A percentile compares a stretch with the other conserved stretches of the same genome.
Evolutionary conservation across 2,329 filamentous ascomycete genomes (phyloP).

Genomic region (Colletotrichum sublineola): DNA sequence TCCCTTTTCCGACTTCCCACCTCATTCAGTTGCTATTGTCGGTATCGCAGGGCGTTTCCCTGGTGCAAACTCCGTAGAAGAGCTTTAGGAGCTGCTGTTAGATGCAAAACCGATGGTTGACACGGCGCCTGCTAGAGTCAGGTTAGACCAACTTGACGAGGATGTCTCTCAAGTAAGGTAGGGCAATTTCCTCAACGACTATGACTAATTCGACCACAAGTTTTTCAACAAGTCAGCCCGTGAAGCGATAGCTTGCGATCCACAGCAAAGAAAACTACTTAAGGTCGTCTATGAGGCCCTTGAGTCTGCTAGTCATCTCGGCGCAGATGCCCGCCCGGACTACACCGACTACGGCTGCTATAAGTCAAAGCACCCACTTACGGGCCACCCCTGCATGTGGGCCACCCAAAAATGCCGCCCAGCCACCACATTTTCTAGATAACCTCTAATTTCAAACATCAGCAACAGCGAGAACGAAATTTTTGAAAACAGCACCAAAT

Average conservation of each 20-base stretch:
- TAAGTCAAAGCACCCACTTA: too few species aligned
- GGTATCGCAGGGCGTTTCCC: slow-evolving; percentile 59
- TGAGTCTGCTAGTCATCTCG: slow-evolving; percentile 49
- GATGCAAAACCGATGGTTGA: slow-evolving; percentile 32
- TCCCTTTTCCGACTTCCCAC: slow-evolving; percentile 51
- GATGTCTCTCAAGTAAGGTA: slow-evolving; percentile 36
- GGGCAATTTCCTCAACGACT: slow-evolving; percentile 46
- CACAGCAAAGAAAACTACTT: slow-evolving; percentile 54
- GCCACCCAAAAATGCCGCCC: too few species aligned
- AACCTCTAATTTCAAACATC: too few species aligned
- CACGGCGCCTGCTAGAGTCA: slow-evolving; percentile 7
- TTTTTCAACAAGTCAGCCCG: slow-evolving; percentile 56
- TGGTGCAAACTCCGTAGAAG: slow-evolving; percentile 53
- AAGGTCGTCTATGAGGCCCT: slow-evolving; percentile 58
- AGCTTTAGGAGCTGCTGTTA: slow-evolving; percentile 51
- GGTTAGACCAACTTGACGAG: slow-evolving; percentile 5
- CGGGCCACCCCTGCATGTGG: too few species aligned
- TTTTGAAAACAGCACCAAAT: too few species aligned
- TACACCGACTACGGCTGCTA: slow-evolving; percentile 50
- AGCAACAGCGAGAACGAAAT: too few species aligned
- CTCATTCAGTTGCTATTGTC: slow-evolving; percentile 53
- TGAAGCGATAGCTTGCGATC: slow-evolving; percentile 51
- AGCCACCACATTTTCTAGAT: too few species aligned
- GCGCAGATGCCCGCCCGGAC: slow-evolving; percentile 34
- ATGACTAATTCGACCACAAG: slow-evolving; percentile 52